These are phyloP conservation scores for Pontederia crassipes DNA, from an alignment of 176 grass and related monocot genomes.

Conservation along the genomic window DNA sequence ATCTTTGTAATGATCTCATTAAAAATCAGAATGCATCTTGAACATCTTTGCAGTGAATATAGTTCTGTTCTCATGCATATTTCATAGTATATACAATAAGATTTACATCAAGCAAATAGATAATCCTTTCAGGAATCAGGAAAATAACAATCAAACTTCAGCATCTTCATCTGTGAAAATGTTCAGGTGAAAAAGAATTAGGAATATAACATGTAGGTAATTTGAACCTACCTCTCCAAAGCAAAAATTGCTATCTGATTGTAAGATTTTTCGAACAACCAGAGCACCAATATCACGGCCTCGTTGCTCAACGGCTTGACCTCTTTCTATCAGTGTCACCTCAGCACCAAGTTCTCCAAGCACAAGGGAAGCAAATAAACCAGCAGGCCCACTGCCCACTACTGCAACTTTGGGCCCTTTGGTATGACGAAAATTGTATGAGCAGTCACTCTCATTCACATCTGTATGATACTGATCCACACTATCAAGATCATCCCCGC, in stretches of 20 bases:
- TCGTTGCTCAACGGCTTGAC: conserved; percentile 86
- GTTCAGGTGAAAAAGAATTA: too few relatives aligned
- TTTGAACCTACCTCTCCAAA: conserved; percentile 79
- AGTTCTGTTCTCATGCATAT: too few relatives aligned
- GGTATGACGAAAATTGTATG: conserved; percentile 1
- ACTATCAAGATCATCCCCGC: conserved; percentile 15
- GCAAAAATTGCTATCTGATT: conserved; percentile 88
- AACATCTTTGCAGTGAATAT: too few relatives aligned
- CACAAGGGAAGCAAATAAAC: conserved; percentile 87
- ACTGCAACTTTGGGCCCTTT: conserved; percentile 70
- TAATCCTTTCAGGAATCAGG: too few relatives aligned
- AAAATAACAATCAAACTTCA: too few relatives aligned
- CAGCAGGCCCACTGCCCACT: conserved; percentile 81
- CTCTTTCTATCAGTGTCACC: conserved; percentile 90
- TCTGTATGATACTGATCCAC: conserved; percentile 12
- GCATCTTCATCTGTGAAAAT: too few relatives aligned
- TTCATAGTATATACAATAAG: too few relatives aligned
- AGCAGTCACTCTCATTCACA: conserved; percentile 24
- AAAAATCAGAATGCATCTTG: too few relatives aligned
- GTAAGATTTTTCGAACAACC: conserved; percentile 69
- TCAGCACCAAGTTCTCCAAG: conserved; percentile 80
- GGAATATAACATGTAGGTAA: conserved; percentile 12
- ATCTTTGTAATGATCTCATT: too few relatives aligned
- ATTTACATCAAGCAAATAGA: too few relatives aligned
- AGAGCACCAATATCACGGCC: conserved; percentile 94